phyloP scores from a whole-genome alignment of 164 flowering plant species.

The Macadamia integrifolia region DNA sequence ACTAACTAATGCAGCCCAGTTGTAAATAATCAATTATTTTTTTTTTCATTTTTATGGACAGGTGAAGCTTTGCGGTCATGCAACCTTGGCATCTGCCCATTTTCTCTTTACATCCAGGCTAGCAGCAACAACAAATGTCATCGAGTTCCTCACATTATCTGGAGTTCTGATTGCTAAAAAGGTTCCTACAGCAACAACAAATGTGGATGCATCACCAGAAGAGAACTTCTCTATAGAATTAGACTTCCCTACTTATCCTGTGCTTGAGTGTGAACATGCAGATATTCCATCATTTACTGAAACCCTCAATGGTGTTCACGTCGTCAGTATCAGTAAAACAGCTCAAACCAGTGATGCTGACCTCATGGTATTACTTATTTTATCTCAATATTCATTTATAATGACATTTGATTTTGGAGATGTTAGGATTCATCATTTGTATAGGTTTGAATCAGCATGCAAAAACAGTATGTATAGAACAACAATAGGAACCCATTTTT shows the following conservation, averaged over 20 bases:
- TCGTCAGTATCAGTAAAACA: slow-evolving; percentile 44
- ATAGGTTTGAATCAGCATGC: not conserved
- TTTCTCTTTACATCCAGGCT: slow-evolving; percentile 46
- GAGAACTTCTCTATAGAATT: slow-evolving; percentile 46
- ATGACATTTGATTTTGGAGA: not conserved
- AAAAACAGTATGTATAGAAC: not conserved
- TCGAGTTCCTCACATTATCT: slow-evolving; percentile 68
- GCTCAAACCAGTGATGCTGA: slow-evolving; percentile 19
- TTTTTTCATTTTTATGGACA: slow-evolving; percentile 3
- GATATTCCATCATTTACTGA: slow-evolving; percentile 39
- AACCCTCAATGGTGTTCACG: slow-evolving; percentile 49
- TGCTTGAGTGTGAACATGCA: slow-evolving; percentile 30
- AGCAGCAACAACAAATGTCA: slow-evolving; percentile 22
- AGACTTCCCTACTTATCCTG: slow-evolving; percentile 49
- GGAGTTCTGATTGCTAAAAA: slow-evolving; percentile 62
- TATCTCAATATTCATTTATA: not conserved
- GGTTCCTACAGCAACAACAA: slow-evolving; percentile 14
- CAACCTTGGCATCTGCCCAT: slow-evolving; percentile 33
- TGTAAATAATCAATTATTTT: too few species aligned
- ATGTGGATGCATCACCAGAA: slow-evolving; percentile 3
- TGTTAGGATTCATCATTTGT: not conserved
- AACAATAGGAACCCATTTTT: too few species aligned
- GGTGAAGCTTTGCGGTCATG: slow-evolving; percentile 37
- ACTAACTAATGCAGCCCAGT: too few species aligned
- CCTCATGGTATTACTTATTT: slow-evolving; percentile 31